A percentile compares a stretch with the other conserved stretches of the same genome.
These are phyloP conservation scores for Alternaria longipes DNA, from an alignment of 2,329 filamentous ascomycete genomes.

Conservation along the genomic window DNA sequence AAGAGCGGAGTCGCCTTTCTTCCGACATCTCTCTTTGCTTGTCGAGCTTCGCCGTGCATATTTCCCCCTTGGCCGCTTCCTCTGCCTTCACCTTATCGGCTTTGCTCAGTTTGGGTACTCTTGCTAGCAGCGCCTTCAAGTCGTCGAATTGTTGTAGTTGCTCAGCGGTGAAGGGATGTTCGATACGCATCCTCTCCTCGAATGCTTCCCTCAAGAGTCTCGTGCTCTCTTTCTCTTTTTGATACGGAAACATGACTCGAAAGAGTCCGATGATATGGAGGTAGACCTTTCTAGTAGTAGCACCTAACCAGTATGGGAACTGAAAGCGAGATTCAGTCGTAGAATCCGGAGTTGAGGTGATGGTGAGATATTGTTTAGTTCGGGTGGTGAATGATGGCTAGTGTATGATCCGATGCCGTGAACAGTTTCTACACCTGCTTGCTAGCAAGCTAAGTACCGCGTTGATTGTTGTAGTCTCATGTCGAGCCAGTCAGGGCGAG, in stretches of 20 bases:
- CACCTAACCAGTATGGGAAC: no score
- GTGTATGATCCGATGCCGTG: not conserved
- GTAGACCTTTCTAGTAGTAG: no score
- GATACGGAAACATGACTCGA: not conserved
- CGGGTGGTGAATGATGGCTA: not conserved
- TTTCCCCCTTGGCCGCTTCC: not conserved
- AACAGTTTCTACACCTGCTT: not conserved
- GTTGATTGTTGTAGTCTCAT: not conserved
- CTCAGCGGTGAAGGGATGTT: not conserved
- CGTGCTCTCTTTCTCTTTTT: not conserved
- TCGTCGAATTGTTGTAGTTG: not conserved
- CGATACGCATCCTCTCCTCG: not conserved
- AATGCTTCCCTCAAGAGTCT: not conserved
- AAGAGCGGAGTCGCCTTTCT: not conserved
- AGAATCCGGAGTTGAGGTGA: not conserved
- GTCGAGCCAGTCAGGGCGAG: not conserved
- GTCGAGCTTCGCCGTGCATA: not conserved
- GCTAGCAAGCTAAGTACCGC: not conserved
- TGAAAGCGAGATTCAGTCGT: not conserved
- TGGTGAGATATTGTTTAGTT: no score
- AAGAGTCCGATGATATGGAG: not conserved
- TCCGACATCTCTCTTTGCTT: not conserved
- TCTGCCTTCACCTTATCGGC: not conserved
- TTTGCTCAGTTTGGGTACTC: not conserved
- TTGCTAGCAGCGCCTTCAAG: not conserved